These are phyloP conservation scores for Fusarium coffeatum DNA, from an alignment of 2,329 filamentous ascomycete genomes.

Conservation along the genomic window DNA sequence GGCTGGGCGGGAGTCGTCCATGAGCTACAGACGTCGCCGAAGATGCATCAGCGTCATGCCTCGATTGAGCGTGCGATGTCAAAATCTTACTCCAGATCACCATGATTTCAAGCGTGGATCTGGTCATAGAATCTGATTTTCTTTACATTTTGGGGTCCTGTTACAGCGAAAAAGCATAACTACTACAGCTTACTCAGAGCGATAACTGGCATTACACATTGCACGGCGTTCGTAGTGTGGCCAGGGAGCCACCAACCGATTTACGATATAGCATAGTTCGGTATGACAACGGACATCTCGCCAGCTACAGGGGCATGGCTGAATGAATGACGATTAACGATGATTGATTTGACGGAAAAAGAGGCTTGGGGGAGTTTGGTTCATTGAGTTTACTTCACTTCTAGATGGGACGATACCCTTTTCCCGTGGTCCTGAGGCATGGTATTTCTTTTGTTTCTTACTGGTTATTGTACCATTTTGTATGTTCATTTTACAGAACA, in stretches of 20 bases:
- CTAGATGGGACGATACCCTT: conserved; percentile 57
- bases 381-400: conserved; percentile 44
- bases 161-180: conserved; percentile 33
- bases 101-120: conserved; percentile 35
- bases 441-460: conserved; percentile 22
- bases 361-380: conserved; percentile 37
- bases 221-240: conserved; percentile 42
- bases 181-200: conserved; percentile 36
- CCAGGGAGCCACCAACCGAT: conserved; percentile 31
- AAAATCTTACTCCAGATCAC: conserved; percentile 47
- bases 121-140: conserved; percentile 31
- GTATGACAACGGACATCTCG: conserved; percentile 22
- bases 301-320: conserved; percentile 27
- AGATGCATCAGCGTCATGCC: conserved; percentile 71
- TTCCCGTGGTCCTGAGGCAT: conserved; percentile 33
- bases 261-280: conserved; percentile 35
- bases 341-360: conserved; percentile 27
- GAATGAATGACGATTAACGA: conserved; percentile 48
- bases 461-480: background rate
- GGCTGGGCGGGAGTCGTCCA: conserved; percentile 73
- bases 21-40: conserved; percentile 70
- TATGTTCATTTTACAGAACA: background rate
- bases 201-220: conserved; percentile 33
- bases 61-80: conserved; percentile 70
- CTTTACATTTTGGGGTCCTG: conserved; percentile 35